Evolutionary conservation across 2,329 filamentous ascomycete species (phyloP), one percentile per base, ranked within the genome.

Genomic region (Colletotrichum siamense): DNA sequence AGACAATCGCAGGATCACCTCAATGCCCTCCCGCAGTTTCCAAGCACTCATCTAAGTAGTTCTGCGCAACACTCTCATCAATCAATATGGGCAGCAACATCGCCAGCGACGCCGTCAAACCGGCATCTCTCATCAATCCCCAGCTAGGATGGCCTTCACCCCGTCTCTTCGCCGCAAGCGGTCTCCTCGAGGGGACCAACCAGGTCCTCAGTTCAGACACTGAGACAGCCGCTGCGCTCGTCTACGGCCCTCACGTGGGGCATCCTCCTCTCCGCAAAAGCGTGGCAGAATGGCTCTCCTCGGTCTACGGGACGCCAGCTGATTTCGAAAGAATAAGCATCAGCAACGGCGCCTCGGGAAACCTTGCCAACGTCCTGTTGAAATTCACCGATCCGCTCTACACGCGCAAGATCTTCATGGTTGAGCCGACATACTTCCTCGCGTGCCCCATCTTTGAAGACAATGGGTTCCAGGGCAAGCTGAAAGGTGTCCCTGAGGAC

Each of bases 291-390:
- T 98, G 95, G 94, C 87, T 98, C 61, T 90, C 88, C 2, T 79
- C 81, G 1, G 93, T 93, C 80, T 96, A 95, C 82, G 36, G 34
- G 10, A 52, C 36, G 5, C 18, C 79, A 69, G 78, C 83, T 7
- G 87, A 88, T 18, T 81, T 88, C 4, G 88, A 91, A 5, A 89
- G 95, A 36, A 94, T 98, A 70, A 94, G 93, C 82, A 93, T 98
- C 82, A 95, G 94, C 0, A 95, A 95, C 62, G 96, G 96, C 16
- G 96, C 96, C 5, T 95, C 92, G 78, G 95, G 98, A 86, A 96
- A 93, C 81, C 84, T 98, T 3, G 95, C 94, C 0, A 94, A 92
- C 81, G 86, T 98, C 6, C 86, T 98, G 67, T 91, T 94, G 83
- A 94, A 94, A 44, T 98, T 94, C 82, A 94, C 95, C 0, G 96